Base-by-base conservation (phyloP, 1,284 basidiomycete genomes). In the Xerocomus tenax region DNA sequence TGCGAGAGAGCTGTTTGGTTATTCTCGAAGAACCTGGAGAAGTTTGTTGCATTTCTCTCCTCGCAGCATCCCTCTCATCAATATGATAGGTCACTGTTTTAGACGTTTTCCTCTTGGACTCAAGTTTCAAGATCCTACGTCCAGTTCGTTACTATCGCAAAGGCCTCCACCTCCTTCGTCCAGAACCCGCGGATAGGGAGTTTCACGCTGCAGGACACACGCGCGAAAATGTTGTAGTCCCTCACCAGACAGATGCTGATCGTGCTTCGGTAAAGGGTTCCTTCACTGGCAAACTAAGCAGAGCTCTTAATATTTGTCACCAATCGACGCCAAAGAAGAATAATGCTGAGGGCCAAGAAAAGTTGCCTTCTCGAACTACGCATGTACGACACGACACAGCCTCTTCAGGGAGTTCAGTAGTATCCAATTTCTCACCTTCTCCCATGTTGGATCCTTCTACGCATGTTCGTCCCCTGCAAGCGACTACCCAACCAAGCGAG, bases 101-200 rank as follows among this genome's bases (percentile, higher is more conserved):
- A 79, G 96, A 98, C 56, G 92, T 98, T 18, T 97, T 98, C 70
- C 73, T 98, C 34, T 74, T 98, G 54, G 96, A 98, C 65, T 73
- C 80, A 2, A 87, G 94, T 61, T 98, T 99, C 66, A 75, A 77
- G 48, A 91, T 98, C 45, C 84, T 94, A 58, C 76, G 82, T 12
- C 87, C 87, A 3, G 79, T 74, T 57, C 74, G 87, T 10, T 85
- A 86, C 57, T 87, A 87, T 58, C 81, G 87, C 8, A 85, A 88
- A 61, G 84, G 86, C 16, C 69, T 91, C 30, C 78, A 79, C 54
- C 72, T 86, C 25, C 69, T 90, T 10, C 76, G 72, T 52, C 56
- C 67, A 54, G 68, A 66, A 49, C 52, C 61, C 52, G 44, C 59
- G 30, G 60, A 69, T 30, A 55, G 57, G 45, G 66, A 71, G n/a